Percentiles rank a stretch among this genome's conserved stretches.
These are phyloP conservation scores for Euphorbia celastroides DNA, from an alignment of 441 rosid species.

Conservation along the genomic window DNA sequence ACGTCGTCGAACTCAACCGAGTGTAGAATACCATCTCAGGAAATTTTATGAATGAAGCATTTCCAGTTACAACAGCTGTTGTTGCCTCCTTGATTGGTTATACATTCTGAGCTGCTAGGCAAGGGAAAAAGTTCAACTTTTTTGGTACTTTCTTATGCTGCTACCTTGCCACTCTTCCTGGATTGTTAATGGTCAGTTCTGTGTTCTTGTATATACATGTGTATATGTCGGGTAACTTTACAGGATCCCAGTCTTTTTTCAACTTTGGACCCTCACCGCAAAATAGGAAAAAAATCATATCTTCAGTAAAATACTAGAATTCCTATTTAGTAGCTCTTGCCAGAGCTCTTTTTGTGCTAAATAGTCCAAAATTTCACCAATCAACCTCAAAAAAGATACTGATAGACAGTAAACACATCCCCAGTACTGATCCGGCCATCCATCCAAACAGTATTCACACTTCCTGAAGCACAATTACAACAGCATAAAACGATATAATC, in stretches of 20 bases:
- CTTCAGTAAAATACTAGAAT: not conserved
- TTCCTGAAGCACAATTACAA: not conserved
- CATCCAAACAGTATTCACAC: not conserved
- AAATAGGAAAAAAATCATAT: too few relatives aligned
- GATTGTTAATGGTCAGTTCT: not conserved
- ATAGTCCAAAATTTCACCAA: not conserved
- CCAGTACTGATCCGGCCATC: not conserved
- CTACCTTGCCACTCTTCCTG: conserved; percentile 28
- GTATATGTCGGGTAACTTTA: not conserved
- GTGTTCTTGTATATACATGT: not conserved
- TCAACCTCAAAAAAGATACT: not conserved
- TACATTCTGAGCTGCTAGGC: conserved; percentile 93
- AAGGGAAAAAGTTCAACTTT: conserved; percentile 82
- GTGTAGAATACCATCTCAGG: conserved; percentile 27
- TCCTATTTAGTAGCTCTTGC: not conserved
- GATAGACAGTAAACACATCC: conserved; percentile 6
- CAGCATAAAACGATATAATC: not conserved
- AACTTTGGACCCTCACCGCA: too few relatives aligned
- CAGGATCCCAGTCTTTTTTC: too few relatives aligned
- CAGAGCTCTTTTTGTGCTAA: not conserved
- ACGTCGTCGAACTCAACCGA: too few relatives aligned
- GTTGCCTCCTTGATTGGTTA: conserved; percentile 75
- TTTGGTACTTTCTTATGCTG: conserved; percentile 84
- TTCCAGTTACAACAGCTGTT: conserved; percentile 71
- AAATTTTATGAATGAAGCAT: conserved; percentile 82